Evolutionary conservation across 75 land plant species (phyloP).

Genomic region (Chamaecyparis obtusa): DNA sequence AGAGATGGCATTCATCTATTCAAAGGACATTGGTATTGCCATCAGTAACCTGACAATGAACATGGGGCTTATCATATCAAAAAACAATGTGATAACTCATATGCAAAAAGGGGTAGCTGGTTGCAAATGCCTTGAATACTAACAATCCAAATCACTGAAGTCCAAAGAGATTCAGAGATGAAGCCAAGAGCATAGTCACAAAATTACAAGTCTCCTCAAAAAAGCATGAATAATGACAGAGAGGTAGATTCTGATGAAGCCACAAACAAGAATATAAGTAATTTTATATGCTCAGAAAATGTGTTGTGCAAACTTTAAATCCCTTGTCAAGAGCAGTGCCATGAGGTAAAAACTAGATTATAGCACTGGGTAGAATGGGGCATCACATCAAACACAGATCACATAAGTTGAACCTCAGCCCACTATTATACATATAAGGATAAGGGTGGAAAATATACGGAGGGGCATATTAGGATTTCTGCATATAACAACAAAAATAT

Average conservation of each 20-base stretch:
- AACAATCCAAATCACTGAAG: too few relatives aligned
- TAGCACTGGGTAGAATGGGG: background rate
- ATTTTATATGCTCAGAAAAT: background rate
- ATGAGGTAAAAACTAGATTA: too few relatives aligned
- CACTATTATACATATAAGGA: background rate
- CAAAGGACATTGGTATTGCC: background rate
- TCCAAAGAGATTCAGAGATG: too few relatives aligned
- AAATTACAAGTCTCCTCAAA: background rate
- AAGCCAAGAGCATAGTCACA: background rate
- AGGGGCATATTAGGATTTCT: too few relatives aligned
- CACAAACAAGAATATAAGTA: background rate
- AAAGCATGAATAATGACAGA: too few relatives aligned
- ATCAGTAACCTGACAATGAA: background rate
- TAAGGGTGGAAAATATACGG: too few relatives aligned
- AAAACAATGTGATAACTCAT: too few relatives aligned
- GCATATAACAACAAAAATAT: too few relatives aligned
- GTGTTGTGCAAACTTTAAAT: background rate
- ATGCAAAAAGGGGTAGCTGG: background rate
- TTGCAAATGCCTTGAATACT: background rate
- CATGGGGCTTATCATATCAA: too few relatives aligned
- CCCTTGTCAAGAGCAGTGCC: background rate
- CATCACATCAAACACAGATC: background rate
- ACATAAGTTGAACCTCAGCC: background rate
- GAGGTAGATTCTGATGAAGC: background rate
- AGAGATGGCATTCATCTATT: background rate